Percentiles rank a stretch among this genome's conserved stretches.
Evolutionary conservation across 306 rosid genomes (phyloP).

Genomic region (Vigna unguiculata): DNA sequence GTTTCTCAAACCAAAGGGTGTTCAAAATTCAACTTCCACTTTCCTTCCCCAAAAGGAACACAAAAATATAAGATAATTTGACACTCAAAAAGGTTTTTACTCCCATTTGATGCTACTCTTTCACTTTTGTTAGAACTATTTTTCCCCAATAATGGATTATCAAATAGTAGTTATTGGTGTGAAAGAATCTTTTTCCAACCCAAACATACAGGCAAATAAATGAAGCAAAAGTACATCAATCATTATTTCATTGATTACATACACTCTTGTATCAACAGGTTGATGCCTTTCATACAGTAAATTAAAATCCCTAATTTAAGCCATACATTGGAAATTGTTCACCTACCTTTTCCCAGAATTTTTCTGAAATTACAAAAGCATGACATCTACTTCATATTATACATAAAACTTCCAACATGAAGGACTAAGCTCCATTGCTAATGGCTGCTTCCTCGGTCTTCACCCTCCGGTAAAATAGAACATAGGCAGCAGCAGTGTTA

Average conservation of each 20-base stretch:
- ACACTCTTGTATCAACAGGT: slow-evolving; percentile 45
- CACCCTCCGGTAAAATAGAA: slow-evolving; percentile 91
- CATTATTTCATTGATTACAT: slow-evolving; percentile 33
- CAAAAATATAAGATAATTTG: neutral
- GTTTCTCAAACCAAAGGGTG: slow-evolving; percentile 2
- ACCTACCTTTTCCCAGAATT: slow-evolving; percentile 12
- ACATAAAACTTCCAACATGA: slow-evolving; percentile 35
- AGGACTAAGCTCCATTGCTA: slow-evolving; percentile 65
- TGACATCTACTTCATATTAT: slow-evolving; percentile 42
- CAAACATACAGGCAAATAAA: neutral
- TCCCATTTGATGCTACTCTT: too few species aligned
- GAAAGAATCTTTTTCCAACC: too few species aligned
- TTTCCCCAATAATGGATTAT: too few species aligned
- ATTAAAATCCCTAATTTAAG: slow-evolving; percentile 32
- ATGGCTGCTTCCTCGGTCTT: slow-evolving; percentile 58
- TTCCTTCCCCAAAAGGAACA: slow-evolving; percentile 26
- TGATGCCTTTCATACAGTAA: slow-evolving; percentile 17
- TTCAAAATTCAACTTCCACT: slow-evolving; percentile 29
- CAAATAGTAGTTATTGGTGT: too few species aligned
- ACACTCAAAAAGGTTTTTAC: too few species aligned
- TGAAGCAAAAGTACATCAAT: slow-evolving; percentile 24
- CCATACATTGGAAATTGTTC: slow-evolving; percentile 40
- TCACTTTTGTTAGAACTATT: too few species aligned
- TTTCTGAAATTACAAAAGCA: slow-evolving; percentile 26
- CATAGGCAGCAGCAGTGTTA: slow-evolving; percentile 90